Conservation (phyloP, 108 stramenopile species). For the Nitzschia putrida region DNA sequence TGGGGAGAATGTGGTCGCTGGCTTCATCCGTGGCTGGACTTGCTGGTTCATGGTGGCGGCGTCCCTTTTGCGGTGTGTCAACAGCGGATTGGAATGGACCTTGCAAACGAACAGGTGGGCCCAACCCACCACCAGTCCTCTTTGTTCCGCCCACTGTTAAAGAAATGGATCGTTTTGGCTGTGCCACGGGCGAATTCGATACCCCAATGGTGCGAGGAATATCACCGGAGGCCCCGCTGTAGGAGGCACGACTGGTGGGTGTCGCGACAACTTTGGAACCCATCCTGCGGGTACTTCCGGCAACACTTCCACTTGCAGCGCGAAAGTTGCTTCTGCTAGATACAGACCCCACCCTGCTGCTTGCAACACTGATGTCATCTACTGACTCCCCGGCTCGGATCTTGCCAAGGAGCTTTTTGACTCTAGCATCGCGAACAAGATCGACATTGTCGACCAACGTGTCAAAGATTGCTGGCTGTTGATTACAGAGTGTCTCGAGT, state of each 20-base stretch:
- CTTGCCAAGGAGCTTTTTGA: conserved; percentile 51
- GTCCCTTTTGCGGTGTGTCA: conserved; percentile 3
- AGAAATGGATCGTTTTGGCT: neutral
- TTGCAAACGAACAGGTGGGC: conserved; percentile 31
- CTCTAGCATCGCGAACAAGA: conserved; percentile 44
- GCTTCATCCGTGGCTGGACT: conserved; percentile 2
- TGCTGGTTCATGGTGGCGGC: neutral
- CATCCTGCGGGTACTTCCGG: neutral
- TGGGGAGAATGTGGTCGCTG: neutral
- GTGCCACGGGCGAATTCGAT: neutral
- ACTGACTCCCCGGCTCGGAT: conserved; percentile 43
- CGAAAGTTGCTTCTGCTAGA: conserved; percentile 9
- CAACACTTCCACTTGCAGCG: neutral
- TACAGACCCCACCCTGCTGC: conserved; percentile 42
- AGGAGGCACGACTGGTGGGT: neutral
- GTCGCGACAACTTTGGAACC: neutral
- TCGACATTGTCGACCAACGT: conserved; percentile 45
- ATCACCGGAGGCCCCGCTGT: neutral
- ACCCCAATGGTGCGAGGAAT: conserved; percentile 40
- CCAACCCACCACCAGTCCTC: conserved; percentile 13
- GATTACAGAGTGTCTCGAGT: conserved; percentile 51
- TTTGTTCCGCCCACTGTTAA: neutral
- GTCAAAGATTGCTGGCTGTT: conserved; percentile 58
- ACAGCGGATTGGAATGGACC: conserved; percentile 5
- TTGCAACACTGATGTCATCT: conserved; percentile 44